phyloP scores from a whole-genome alignment of 2,329 filamentous ascomycete genomes.

The Hypoxylon sp. region DNA sequence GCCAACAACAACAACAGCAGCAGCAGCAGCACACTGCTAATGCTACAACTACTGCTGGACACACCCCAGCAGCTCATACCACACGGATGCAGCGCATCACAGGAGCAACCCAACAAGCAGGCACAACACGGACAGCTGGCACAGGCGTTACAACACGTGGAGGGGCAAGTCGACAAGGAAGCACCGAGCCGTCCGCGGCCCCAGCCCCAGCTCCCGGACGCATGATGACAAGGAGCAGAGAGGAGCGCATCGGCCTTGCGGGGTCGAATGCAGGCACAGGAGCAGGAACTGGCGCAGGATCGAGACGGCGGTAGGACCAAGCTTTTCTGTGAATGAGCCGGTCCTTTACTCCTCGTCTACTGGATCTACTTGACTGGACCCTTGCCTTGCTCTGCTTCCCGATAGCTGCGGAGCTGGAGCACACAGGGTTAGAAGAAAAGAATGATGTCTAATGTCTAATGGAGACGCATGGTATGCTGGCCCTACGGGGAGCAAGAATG shows the following conservation, averaged over 20 bases:
- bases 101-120: slow-evolving; percentile 34
- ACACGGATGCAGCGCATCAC: slow-evolving; percentile 44
- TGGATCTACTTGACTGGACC: neutral
- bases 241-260: slow-evolving; percentile 51
- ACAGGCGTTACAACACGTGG: slow-evolving; percentile 13
- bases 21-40: slow-evolving; percentile 2
- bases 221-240: slow-evolving; percentile 52
- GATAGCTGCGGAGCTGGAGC: neutral
- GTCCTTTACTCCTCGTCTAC: neutral
- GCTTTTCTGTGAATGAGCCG: neutral
- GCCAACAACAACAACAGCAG: slow-evolving; percentile 13
- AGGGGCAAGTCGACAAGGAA: slow-evolving; percentile 32
- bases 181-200: slow-evolving; percentile 35
- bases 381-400: neutral
- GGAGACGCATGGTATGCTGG: neutral
- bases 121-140: slow-evolving; percentile 12
- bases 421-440: neutral
- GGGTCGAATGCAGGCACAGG: slow-evolving; percentile 18
- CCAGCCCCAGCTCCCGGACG: slow-evolving; percentile 43
- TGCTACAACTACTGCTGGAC: slow-evolving; percentile 7
- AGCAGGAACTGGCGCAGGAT: slow-evolving; percentile 17
- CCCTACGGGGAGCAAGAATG: neutral
- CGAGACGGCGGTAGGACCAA: slow-evolving; percentile 37
- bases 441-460: neutral
- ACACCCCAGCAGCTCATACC: slow-evolving; percentile 18